A percentile compares a stretch with the other conserved stretches of the same genome.
Evolutionary conservation across 2,329 filamentous ascomycete species (phyloP).

Genomic region (Colletotrichum agaves): DNA sequence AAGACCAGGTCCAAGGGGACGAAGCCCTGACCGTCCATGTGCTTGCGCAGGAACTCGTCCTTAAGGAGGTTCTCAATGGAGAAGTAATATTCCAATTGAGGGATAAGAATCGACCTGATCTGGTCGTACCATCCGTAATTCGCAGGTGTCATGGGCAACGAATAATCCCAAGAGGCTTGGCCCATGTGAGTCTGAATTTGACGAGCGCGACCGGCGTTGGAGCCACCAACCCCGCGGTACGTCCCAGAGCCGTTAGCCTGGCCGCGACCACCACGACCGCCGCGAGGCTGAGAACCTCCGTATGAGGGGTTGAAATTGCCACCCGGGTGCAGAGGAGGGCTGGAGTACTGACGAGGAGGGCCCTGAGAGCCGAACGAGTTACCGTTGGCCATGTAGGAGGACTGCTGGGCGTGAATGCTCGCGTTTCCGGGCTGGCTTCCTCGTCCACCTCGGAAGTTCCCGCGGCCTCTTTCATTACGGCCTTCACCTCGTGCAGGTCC

Average conservation of each 20-base stretch:
- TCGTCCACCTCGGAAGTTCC: conserved; percentile 55
- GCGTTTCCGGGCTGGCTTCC: conserved; percentile 51
- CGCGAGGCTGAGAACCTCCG: conserved; percentile 31
- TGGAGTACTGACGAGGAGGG: conserved; percentile 50
- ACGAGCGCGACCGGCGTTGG: conserved; percentile 46
- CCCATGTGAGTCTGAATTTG: conserved; percentile 49
- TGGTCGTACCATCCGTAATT: conserved; percentile 28
- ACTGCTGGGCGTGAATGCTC: conserved; percentile 49
- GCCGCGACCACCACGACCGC: conserved; percentile 34
- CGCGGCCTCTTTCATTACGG: conserved; percentile 55
- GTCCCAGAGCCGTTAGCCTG: conserved; percentile 26
- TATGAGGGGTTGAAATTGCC: conserved; percentile 28
- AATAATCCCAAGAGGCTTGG: conserved; percentile 51
- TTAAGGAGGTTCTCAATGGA: conserved; percentile 96
- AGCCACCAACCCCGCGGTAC: conserved; percentile 27
- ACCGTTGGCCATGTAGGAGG: conserved; percentile 48
- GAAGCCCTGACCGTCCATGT: conserved; percentile 97
- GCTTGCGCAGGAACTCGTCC: conserved; percentile 85
- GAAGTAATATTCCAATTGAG: conserved; percentile 90
- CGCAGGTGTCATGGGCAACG: conserved; percentile 42
- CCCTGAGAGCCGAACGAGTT: conserved; percentile 44
- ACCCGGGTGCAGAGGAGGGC: conserved; percentile 56
- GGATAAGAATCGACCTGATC: conserved; percentile 48
- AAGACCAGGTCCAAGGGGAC: conserved; percentile 83
- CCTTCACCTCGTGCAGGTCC: conserved; percentile 47